Evolutionary conservation across 176 grass and related monocot genomes (phyloP), one percentile per base, ranked within the genome.

Genomic region (Oryza officinalis): DNA sequence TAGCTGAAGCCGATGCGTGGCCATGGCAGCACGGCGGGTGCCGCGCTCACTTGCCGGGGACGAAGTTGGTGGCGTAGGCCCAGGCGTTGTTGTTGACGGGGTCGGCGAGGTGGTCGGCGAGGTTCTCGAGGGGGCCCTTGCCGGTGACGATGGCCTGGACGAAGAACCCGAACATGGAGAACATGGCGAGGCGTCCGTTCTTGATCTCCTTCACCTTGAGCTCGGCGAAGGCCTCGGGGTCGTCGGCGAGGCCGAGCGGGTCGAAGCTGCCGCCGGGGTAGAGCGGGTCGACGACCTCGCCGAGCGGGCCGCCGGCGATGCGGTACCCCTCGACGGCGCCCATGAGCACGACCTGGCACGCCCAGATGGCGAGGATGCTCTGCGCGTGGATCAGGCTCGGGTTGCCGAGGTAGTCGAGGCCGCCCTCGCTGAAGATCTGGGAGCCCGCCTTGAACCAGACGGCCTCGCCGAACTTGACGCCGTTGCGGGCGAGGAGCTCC

Each of bases 291-390:
- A 78, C 63, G 31, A 92, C 84, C 84, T 94, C 92, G 5, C 89
- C 89, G 15, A 94, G 92, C 67, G 92, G 89, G 4, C 92, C 89
- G 40, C 87, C 92, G 67, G 87, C 89, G 0, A 89, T 50, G 49
- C 89, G 89, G 92, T 94, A 92, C 1, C 92, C 92, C 92, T 94
- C 92, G n/a, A 92, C 89, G 80, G 89, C 89, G 69, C 92, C 92
- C 92, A 94, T 94, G 72, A 94, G 92, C 47, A 94, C 79, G 61
- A 94, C 92, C 80, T 94, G 92, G 84, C 7, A 41, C 15, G 89
- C 92, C 92, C 92, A 94, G 77, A 94, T 94, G 26, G 92, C 92
- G 18, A 94, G 76, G 84, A 94, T 94, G 89, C 92, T 94, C 87
- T 94, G 89, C 5, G 89, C 92, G 77, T 94, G 92, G 63, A 94